Conservation (phyloP, 805 yeast species). For the Metschnikowia gelsemii region DNA sequence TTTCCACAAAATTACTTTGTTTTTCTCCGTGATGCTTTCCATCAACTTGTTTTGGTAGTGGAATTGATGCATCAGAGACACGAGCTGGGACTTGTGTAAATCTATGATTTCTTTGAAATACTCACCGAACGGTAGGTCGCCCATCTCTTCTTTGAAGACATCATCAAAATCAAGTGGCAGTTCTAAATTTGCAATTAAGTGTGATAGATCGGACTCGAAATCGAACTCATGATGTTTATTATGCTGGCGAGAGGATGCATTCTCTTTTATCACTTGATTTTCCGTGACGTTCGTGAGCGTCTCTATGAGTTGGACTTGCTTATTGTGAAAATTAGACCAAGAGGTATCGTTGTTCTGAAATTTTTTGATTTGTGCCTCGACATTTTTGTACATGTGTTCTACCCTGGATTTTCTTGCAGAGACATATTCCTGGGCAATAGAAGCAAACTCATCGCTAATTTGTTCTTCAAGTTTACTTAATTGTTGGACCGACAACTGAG, state of each 20-base stretch:
- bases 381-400: slow-evolving; percentile 25
- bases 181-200: slow-evolving; percentile 29
- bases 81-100: slow-evolving; percentile 26
- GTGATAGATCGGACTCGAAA: slow-evolving; percentile 33
- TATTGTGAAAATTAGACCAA: slow-evolving; percentile 34
- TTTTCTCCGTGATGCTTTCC: slow-evolving; percentile 22
- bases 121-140: slow-evolving; percentile 24
- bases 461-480: slow-evolving; percentile 23
- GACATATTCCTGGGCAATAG: slow-evolving; percentile 26
- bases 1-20: slow-evolving; percentile 36
- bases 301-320: slow-evolving; percentile 37
- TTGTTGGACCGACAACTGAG: slow-evolving; percentile 26
- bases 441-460: slow-evolving; percentile 26
- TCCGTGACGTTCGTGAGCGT: slow-evolving; percentile 34
- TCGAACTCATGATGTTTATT: slow-evolving; percentile 15
- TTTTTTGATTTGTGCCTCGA: slow-evolving; percentile 27
- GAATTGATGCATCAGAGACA: slow-evolving; percentile 28
- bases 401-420: slow-evolving; percentile 31
- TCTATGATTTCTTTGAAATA: slow-evolving; percentile 25
- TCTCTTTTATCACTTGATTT: slow-evolving; percentile 23
- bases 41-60: slow-evolving; percentile 30
- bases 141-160: slow-evolving; percentile 19
- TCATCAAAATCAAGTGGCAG: slow-evolving; percentile 38
- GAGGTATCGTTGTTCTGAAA: slow-evolving; percentile 30
- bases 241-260: slow-evolving; percentile 1